Percentiles rank a stretch among this genome's conserved stretches.
Conservation (phyloP, 2,329 filamentous ascomycete genomes). For the Phoma sp. region DNA sequence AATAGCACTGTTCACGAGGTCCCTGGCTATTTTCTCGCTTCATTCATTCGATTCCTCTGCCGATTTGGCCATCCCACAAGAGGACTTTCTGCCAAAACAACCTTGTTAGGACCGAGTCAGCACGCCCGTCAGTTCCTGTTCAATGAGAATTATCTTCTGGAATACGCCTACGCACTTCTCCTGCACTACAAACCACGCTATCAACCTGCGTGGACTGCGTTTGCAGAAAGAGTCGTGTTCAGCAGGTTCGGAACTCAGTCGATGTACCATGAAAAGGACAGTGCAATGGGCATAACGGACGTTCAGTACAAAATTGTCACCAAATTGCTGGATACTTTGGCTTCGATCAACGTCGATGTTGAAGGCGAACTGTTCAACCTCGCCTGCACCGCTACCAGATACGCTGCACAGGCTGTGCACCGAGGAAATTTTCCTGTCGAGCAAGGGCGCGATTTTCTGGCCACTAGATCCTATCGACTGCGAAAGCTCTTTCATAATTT, state of each 20-base stretch:
- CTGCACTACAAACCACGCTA: conserved; percentile 30
- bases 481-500: conserved; percentile 37
- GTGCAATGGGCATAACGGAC: conserved; percentile 12
- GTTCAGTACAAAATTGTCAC: conserved; percentile 34
- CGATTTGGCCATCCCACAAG: conserved; percentile 34
- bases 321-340: conserved; percentile 35
- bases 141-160: conserved; percentile 34
- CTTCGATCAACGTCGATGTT: conserved; percentile 39
- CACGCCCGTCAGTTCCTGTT: conserved; percentile 26
- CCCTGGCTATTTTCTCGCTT: conserved; percentile 35
- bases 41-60: conserved; percentile 43
- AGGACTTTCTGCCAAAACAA: conserved; percentile 4
- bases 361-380: conserved; percentile 41
- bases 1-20: conserved; percentile 14
- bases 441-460: conserved; percentile 22
- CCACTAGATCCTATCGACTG: conserved; percentile 26
- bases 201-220: conserved; percentile 40
- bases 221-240: conserved; percentile 32
- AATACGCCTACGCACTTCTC: conserved; percentile 41
- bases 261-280: conserved; percentile 1
- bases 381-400: conserved; percentile 42
- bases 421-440: conserved; percentile 12
- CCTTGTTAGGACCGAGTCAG: conserved; percentile 18
- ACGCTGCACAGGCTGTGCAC: conserved; percentile 35
- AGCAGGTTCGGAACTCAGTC: conserved; percentile 6